phyloP scores from a whole-genome alignment of 2,329 filamentous ascomycete genomes.

The Trichoderma afroharzianum region DNA sequence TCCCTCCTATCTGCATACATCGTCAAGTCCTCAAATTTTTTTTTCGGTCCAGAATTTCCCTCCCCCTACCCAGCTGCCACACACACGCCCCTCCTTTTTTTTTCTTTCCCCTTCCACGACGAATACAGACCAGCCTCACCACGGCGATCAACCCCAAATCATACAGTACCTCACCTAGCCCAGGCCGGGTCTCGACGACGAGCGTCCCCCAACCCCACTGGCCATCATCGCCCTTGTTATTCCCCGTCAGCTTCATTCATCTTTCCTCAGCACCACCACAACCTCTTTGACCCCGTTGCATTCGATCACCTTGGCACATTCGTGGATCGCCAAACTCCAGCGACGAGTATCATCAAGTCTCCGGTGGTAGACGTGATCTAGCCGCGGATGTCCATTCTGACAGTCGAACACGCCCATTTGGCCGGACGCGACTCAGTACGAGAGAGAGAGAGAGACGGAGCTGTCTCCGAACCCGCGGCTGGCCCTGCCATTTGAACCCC shows the following conservation, averaged over 20 bases:
- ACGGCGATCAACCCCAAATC: slow-evolving; percentile 9
- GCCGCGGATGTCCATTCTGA: not conserved
- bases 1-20: not conserved
- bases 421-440: not conserved
- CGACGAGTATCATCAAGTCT: not conserved
- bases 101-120: not conserved
- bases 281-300: not conserved
- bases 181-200: not conserved
- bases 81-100: not conserved
- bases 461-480: not conserved
- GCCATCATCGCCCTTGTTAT: not conserved
- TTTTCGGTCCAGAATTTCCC: not conserved
- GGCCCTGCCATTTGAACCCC: not conserved
- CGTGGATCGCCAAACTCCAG: not conserved
- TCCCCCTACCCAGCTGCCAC: slow-evolving; percentile 2
- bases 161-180: not conserved
- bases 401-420: not conserved
- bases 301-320: not conserved
- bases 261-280: not conserved
- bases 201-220: not conserved
- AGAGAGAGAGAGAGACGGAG: not conserved
- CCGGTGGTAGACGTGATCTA: not conserved
- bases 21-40: not conserved
- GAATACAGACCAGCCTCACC: not conserved
- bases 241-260: not conserved